A percentile compares a stretch with the other conserved stretches of the same genome.
These are phyloP conservation scores for Volvox reticuliferus DNA, from an alignment of 139 green algal genomes.

Conservation along the genomic window DNA sequence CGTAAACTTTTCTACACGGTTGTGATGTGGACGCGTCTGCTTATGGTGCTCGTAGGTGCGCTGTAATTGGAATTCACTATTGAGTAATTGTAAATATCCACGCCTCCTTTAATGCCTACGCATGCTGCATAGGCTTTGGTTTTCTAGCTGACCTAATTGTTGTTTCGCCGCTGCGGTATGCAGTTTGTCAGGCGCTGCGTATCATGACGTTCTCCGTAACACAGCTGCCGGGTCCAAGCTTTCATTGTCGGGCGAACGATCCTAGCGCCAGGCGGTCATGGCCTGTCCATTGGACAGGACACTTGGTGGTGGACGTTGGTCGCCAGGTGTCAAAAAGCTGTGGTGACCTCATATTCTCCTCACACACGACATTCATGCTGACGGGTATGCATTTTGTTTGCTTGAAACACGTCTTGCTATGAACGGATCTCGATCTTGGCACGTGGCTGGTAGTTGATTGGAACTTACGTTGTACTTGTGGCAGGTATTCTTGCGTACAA, in stretches of 20 bases:
- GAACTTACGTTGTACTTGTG: too few species aligned
- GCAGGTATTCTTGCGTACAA: constrained; percentile 84
- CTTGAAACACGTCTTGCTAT: too few species aligned
- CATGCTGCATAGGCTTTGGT: too few species aligned
- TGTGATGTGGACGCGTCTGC: constrained; percentile 82
- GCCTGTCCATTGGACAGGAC: constrained; percentile 80
- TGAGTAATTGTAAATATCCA: too few species aligned
- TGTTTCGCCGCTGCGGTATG: not conserved
- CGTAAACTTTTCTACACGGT: constrained; percentile 93
- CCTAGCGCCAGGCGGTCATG: constrained; percentile 65
- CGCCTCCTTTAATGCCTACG: too few species aligned
- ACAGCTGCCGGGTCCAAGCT: constrained; percentile 88
- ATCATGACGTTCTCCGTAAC: constrained; percentile 92
- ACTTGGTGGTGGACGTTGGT: constrained; percentile 80
- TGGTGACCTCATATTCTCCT: constrained; percentile 95
- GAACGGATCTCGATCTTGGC: too few species aligned
- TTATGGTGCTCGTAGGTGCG: constrained; percentile 78
- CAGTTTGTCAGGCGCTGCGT: constrained; percentile 89
- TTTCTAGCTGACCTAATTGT: too few species aligned
- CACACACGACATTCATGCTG: constrained; percentile 87
- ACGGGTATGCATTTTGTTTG: too few species aligned
- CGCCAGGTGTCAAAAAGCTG: constrained; percentile 81
- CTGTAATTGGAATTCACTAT: too few species aligned
- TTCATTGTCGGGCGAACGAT: constrained; percentile 83
- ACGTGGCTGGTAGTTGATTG: too few species aligned